Percentiles rank a stretch among this genome's conserved stretches.
Evolutionary conservation across 495 filamentous ascomycete species (phyloP).

Genomic region (Chaetomidium leptoderma): DNA sequence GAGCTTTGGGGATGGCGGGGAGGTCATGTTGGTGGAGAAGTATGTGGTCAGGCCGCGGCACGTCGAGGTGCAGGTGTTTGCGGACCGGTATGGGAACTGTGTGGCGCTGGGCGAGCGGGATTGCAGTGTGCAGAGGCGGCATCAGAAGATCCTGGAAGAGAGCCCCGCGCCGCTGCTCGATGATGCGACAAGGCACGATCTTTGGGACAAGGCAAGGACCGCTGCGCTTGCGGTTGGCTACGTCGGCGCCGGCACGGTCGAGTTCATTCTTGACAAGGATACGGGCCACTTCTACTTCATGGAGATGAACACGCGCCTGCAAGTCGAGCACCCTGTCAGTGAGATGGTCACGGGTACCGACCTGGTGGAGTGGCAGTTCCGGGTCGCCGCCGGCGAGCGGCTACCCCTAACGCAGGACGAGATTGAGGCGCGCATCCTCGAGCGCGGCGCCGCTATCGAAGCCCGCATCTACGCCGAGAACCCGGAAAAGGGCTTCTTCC

Average conservation of each 20-base stretch:
- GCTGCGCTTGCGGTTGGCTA: constrained; percentile 92
- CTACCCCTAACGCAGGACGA: constrained; percentile 84
- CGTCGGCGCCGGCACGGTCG: constrained; percentile 92
- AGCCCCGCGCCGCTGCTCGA: constrained; percentile 85
- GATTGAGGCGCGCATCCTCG: constrained; percentile 70
- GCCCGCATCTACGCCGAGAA: constrained; percentile 97
- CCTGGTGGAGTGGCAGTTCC: constrained; percentile 93
- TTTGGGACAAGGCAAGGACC: constrained; percentile 89
- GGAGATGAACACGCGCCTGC: constrained; percentile 98
- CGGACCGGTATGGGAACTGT: constrained; percentile 80
- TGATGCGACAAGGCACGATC: constrained; percentile 71
- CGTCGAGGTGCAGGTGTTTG: constrained; percentile 97
- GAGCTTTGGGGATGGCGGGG: constrained; percentile 79
- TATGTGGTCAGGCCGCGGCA: constrained; percentile 93
- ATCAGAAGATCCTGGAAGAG: constrained; percentile 98
- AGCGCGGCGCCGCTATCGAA: constrained; percentile 82
- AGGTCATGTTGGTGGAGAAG: constrained; percentile 94
- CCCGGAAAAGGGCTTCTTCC: constrained; percentile 82
- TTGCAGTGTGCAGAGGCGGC: constrained; percentile 80
- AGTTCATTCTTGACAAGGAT: constrained; percentile 98
- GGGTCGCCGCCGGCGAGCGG: constrained; percentile 79
- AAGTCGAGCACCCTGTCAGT: constrained; percentile 96
- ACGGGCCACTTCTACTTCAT: constrained; percentile 95
- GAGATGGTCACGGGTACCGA: constrained; percentile 96
- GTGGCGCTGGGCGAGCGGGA: constrained; percentile 83